Evolutionary conservation across 1,284 basidiomycete species (phyloP).

Genomic region (Puccinia brachypodii): DNA sequence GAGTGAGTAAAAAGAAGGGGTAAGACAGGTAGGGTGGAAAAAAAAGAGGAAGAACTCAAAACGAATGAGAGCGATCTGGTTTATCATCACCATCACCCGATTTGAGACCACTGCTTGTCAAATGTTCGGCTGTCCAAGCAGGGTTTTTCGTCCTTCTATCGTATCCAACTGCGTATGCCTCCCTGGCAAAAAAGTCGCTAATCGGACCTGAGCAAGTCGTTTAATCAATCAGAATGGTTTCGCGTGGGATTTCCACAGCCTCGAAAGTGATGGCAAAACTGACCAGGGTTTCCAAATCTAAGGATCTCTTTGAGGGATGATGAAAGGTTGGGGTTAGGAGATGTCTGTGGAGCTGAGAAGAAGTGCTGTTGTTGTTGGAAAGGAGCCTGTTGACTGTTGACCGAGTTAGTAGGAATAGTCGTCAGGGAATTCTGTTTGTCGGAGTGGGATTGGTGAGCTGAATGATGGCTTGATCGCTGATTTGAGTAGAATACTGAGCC

Average conservation of each 20-base stretch:
- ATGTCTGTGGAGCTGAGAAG: conserved; percentile 16
- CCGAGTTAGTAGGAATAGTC: conserved; percentile 5
- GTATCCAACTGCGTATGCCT: conserved; percentile 84
- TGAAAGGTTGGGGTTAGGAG: not conserved
- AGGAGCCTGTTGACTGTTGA: not conserved
- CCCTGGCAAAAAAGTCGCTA: conserved; percentile 73
- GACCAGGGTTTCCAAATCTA: conserved; percentile 43
- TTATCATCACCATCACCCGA: conserved; percentile 28
- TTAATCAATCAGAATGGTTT: not conserved
- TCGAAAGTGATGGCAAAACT: not conserved
- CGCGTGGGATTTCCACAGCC: not conserved
- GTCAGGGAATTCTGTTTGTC: not conserved
- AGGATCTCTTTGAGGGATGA: conserved; percentile 27
- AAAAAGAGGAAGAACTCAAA: conserved; percentile 19
- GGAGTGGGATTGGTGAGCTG: not conserved
- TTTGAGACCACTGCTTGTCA: conserved; percentile 44
- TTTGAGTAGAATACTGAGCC: conserved; percentile 38
- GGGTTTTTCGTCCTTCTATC: conserved; percentile 88
- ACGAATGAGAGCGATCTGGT: conserved; percentile 49
- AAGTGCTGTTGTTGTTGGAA: conserved; percentile 32
- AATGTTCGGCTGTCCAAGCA: conserved; percentile 64
- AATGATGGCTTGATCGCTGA: conserved; percentile 29
- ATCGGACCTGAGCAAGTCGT: conserved; percentile 67
- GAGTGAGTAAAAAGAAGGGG: not conserved
- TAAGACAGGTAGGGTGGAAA: not conserved